Conservation (phyloP, 2,329 filamentous ascomycete species). For the Microdochium bolleyi region DNA sequence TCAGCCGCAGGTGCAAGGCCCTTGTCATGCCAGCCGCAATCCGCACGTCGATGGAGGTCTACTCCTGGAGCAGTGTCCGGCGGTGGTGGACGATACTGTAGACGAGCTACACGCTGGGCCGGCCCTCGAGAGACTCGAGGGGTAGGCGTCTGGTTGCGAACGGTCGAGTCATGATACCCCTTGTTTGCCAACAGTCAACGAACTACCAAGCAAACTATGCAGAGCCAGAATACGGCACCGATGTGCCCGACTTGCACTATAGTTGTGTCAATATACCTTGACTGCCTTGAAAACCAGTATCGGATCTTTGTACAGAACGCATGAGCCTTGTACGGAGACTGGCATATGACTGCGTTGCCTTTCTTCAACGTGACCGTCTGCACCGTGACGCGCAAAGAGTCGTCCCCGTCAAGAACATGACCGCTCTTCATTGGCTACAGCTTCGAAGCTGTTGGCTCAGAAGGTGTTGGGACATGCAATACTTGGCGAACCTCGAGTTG, state of each 20-base stretch:
- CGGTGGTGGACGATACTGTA: slow-evolving; percentile 13
- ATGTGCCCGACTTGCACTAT: slow-evolving; percentile 3
- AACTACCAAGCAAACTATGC: slow-evolving; percentile 1
- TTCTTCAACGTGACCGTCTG: no score
- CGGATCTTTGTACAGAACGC: slow-evolving; percentile 9
- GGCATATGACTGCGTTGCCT: no score
- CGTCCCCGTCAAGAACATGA: no score
- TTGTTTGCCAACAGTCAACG: slow-evolving; percentile 11
- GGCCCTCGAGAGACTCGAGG: slow-evolving; percentile 13
- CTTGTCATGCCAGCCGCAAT: slow-evolving; percentile 12
- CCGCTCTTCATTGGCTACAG: no score
- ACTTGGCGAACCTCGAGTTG: no score
- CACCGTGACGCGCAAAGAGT: no score
- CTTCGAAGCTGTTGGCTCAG: no score
- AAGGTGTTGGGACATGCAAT: no score
- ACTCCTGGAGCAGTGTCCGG: background rate
- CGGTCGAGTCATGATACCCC: slow-evolving; percentile 25
- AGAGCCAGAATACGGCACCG: background rate
- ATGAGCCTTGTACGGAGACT: background rate
- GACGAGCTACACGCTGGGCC: slow-evolving; percentile 8
- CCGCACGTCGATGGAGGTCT: slow-evolving; percentile 8
- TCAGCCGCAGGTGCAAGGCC: slow-evolving; percentile 2
- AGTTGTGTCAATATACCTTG: slow-evolving; percentile 8
- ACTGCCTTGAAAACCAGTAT: slow-evolving; percentile 8
- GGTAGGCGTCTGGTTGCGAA: slow-evolving; percentile 21